Conservation (phyloP, 2,329 filamentous ascomycete species). For the Hypoxylon sp. region DNA sequence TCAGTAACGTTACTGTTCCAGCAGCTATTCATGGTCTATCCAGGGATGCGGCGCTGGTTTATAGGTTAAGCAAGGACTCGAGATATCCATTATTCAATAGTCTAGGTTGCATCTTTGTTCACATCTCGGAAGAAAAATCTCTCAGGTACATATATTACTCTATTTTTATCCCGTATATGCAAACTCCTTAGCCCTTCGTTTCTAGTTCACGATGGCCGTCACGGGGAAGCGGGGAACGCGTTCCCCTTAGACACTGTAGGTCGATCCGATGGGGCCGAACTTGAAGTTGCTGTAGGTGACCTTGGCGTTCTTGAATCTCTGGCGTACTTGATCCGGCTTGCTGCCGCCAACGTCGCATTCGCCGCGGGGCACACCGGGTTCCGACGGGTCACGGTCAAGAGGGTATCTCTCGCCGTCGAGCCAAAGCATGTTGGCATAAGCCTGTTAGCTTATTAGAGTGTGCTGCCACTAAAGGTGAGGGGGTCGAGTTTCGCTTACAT, state of each 20-base stretch:
- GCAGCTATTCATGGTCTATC: background rate
- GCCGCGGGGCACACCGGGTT: conserved; percentile 62
- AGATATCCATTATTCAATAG: background rate
- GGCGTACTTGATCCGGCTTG: conserved; percentile 60
- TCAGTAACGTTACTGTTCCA: background rate
- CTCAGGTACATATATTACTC: background rate
- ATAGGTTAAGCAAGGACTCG: background rate
- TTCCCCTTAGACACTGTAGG: conserved; percentile 48
- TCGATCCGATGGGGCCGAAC: conserved; percentile 62
- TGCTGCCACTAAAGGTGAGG: background rate
- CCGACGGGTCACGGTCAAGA: conserved; percentile 53
- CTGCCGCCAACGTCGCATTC: conserved; percentile 61
- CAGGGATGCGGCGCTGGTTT: background rate
- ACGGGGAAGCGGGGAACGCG: conserved; percentile 14
- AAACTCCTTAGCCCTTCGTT: conserved; percentile 8
- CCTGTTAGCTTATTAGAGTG: conserved; percentile 31
- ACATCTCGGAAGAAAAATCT: background rate
- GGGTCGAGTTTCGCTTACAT: conserved; percentile 52
- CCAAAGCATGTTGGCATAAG: conserved; percentile 74
- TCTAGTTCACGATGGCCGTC: conserved; percentile 18
- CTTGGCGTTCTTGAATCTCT: conserved; percentile 55
- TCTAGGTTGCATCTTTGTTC: background rate
- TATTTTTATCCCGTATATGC: conserved; percentile 21
- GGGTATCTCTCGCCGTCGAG: conserved; percentile 71
- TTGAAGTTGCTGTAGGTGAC: conserved; percentile 65